Percentiles rank a stretch among this genome's conserved stretches.
These are phyloP conservation scores for Septoria linicola DNA, from an alignment of 2,329 filamentous ascomycete species.

Conservation along the genomic window DNA sequence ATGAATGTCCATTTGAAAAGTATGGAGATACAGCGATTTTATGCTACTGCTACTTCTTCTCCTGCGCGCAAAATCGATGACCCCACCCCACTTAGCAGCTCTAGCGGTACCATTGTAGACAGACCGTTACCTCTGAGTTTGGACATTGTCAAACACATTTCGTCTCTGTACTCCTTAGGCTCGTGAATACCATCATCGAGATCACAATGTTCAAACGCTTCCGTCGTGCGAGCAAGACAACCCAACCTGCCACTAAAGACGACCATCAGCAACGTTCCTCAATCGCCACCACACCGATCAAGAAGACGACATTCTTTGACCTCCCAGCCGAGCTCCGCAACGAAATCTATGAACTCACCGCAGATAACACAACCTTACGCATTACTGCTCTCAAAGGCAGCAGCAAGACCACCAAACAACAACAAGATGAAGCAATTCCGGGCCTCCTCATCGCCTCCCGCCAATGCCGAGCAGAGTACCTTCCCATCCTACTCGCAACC, in stretches of 20 bases:
- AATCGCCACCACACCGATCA: constrained; percentile 17
- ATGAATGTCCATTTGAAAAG: no score
- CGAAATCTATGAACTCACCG: constrained; percentile 30
- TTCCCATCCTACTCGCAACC: constrained; percentile 31
- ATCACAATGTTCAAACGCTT: constrained; percentile 3
- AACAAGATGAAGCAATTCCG: constrained; percentile 15
- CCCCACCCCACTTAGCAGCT: no score
- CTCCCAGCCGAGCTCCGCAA: constrained; percentile 37
- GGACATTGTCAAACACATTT: no score
- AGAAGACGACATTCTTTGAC: constrained; percentile 30
- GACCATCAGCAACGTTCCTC: neutral
- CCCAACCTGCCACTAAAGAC: neutral
- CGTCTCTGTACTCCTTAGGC: no score
- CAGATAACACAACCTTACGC: constrained; percentile 17
- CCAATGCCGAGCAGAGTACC: constrained; percentile 30
- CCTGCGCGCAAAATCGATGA: no score
- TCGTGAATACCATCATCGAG: no score
- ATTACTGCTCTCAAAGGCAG: constrained; percentile 8
- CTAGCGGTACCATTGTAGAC: no score
- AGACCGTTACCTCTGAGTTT: no score
- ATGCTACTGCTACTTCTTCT: no score
- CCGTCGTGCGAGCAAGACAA: constrained; percentile 1
- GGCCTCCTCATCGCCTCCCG: constrained; percentile 30
- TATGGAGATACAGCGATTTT: no score
- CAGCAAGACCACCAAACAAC: neutral